Percentiles rank a stretch among this genome's conserved stretches.
phyloP scores from a whole-genome alignment of 768 basidiomycete species.

The Mrakia hoshinonis region DNA sequence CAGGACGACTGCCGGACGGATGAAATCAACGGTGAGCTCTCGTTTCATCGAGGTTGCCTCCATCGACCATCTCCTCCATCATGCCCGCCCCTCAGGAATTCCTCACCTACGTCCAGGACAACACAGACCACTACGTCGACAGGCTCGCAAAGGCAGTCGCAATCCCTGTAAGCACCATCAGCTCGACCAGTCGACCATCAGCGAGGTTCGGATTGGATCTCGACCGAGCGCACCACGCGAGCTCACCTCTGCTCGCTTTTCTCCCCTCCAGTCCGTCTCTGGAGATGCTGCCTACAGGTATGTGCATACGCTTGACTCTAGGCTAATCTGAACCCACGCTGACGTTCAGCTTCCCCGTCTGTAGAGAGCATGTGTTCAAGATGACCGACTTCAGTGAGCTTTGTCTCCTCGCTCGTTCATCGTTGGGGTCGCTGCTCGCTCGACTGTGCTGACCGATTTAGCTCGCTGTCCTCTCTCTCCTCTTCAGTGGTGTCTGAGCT shows the following conservation, averaged over 20 bases:
- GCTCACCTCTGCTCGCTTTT: neutral
- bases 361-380: slow-evolving; percentile 62
- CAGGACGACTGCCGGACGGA: no score
- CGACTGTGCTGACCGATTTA: neutral
- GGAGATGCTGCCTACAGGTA: slow-evolving; percentile 38
- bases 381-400: slow-evolving; percentile 66
- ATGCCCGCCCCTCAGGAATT: slow-evolving; percentile 37
- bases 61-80: neutral
- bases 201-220: no score
- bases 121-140: slow-evolving; percentile 65
- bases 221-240: neutral
- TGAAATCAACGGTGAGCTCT: no score
- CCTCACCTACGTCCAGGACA: slow-evolving; percentile 55
- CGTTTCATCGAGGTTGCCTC: neutral
- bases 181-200: no score
- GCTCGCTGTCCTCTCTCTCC: neutral
- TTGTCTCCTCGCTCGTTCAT: neutral
- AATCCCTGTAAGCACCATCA: slow-evolving; percentile 58
- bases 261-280: slow-evolving; percentile 38
- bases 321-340: neutral
- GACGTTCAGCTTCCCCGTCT: slow-evolving; percentile 3
- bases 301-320: neutral
- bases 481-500: slow-evolving; percentile 55
- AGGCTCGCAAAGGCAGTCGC: slow-evolving; percentile 71
- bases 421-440: neutral